phyloP scores from a whole-genome alignment of 495 filamentous ascomycete genomes.

The Neurospora tetraspora region DNA sequence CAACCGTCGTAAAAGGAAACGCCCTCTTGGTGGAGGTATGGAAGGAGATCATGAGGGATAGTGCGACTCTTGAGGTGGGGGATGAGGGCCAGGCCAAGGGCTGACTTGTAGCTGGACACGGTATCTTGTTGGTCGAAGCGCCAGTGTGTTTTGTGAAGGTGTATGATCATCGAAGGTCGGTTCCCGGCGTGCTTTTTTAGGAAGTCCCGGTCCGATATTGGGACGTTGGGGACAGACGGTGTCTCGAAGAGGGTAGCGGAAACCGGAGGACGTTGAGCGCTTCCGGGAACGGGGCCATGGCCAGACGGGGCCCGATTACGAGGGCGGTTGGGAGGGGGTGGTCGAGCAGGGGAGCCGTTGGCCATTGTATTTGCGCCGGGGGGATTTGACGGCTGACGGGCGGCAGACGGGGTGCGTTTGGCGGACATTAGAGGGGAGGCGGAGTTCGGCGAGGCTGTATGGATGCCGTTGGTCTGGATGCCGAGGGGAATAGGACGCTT shows the following conservation, averaged over 20 bases:
- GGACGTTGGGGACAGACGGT: constrained; percentile 15
- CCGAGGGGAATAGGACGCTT: constrained; percentile 64
- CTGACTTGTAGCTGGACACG: constrained; percentile 79
- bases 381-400: constrained; percentile 28
- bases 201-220: constrained; percentile 63
- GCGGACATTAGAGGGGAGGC: constrained; percentile 57
- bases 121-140: constrained; percentile 93
- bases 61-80: constrained; percentile 50
- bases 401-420: constrained; percentile 45
- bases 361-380: constrained; percentile 34
- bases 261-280: not conserved
- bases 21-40: constrained; percentile 48
- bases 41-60: constrained; percentile 44
- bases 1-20: constrained; percentile 93
- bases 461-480: constrained; percentile 56
- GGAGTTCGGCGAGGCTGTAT: constrained; percentile 48
- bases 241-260: not conserved
- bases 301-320: constrained; percentile 42
- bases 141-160: constrained; percentile 77
- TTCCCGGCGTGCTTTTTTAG: constrained; percentile 69
- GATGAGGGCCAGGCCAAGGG: constrained; percentile 68
- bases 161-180: constrained; percentile 73
- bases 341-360: constrained; percentile 22
- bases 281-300: constrained; percentile 26
- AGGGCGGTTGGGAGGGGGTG: constrained; percentile 31